Percentiles rank a stretch among this genome's conserved stretches.
These are phyloP conservation scores for Calonectria henricotiae DNA, from an alignment of 2,329 filamentous ascomycete genomes.

Conservation along the genomic window DNA sequence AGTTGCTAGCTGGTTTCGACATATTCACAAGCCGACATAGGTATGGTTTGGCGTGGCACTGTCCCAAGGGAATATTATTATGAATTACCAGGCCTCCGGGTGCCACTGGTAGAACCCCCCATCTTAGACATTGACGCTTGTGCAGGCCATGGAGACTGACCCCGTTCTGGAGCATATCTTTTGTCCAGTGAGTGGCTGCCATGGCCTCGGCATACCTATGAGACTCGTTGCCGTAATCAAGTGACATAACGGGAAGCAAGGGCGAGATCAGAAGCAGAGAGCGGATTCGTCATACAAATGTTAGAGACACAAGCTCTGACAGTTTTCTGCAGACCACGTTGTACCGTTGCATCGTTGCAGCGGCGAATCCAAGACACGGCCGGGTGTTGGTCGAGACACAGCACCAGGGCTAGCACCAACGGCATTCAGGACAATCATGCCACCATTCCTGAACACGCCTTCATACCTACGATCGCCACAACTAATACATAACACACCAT, in stretches of 20 bases:
- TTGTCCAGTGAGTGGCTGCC: conserved; percentile 8
- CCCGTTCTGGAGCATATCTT: conserved; percentile 7
- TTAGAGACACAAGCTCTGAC: conserved; percentile 2
- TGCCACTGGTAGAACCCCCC: conserved; percentile 8
- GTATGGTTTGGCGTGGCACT: conserved; percentile 19
- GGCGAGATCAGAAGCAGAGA: conserved; percentile 3
- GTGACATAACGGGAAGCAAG: conserved; percentile 20
- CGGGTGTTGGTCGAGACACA: conserved; percentile 15
- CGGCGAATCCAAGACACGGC: conserved; percentile 31
- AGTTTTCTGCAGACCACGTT: conserved; percentile 3
- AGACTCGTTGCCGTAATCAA: conserved; percentile 1
- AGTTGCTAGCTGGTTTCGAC: conserved; percentile 32
- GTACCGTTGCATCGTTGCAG: conserved; percentile 37
- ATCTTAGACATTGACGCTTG: conserved; percentile 29
- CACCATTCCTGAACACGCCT: conserved; percentile 25
- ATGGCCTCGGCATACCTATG: neutral
- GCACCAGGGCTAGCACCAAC: conserved; percentile 14
- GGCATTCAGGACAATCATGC: conserved; percentile 29
- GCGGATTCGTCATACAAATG: conserved; percentile 2
- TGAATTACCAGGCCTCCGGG: conserved; percentile 21
- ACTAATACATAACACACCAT: conserved; percentile 15
- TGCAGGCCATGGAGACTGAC: conserved; percentile 20
- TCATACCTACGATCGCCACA: conserved; percentile 15
- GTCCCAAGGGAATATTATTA: conserved; percentile 15
- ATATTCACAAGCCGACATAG: conserved; percentile 17